Evolutionary conservation across 2,329 filamentous ascomycete genomes (phyloP).

Genomic region (Cercospora canescens): DNA sequence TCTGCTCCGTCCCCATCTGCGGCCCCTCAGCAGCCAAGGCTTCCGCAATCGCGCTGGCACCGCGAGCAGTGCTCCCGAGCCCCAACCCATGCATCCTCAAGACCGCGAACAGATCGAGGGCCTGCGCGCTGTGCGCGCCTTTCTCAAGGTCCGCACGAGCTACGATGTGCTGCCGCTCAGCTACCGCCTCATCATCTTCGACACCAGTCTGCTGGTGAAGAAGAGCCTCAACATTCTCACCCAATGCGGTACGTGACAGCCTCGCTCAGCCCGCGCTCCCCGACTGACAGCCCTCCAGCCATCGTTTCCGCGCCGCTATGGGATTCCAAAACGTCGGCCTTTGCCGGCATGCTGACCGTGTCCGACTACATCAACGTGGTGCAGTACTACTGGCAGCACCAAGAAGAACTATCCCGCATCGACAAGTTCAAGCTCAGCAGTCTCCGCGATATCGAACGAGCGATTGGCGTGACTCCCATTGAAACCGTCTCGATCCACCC

Average conservation of each 20-base stretch:
- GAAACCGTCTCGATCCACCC: slow-evolving; percentile 97
- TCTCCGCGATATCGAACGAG: slow-evolving; percentile 91
- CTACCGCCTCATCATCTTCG: slow-evolving; percentile 92
- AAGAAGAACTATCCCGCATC: slow-evolving; percentile 82
- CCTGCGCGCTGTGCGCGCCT: slow-evolving; percentile 85
- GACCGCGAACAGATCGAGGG: slow-evolving; percentile 78
- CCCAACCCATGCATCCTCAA: slow-evolving; percentile 43
- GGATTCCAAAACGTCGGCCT: slow-evolving; percentile 91
- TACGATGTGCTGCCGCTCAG: slow-evolving; percentile 97
- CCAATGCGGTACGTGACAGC: slow-evolving; percentile 72
- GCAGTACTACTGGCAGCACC: slow-evolving; percentile 98
- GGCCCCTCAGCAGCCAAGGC: background rate
- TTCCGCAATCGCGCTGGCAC: background rate
- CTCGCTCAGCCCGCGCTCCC: background rate
- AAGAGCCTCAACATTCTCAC: slow-evolving; percentile 95
- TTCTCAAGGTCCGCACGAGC: slow-evolving; percentile 92
- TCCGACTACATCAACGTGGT: slow-evolving; percentile 99
- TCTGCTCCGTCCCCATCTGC: slow-evolving; percentile 17
- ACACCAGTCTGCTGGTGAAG: slow-evolving; percentile 92
- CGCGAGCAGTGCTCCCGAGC: background rate
- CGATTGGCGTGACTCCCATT: slow-evolving; percentile 84
- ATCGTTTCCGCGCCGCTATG: slow-evolving; percentile 97
- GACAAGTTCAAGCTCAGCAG: slow-evolving; percentile 93
- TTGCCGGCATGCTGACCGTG: slow-evolving; percentile 90
- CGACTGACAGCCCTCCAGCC: slow-evolving; percentile 54